Evolutionary conservation across 345 rosid species (phyloP).

Genomic region (Eucalyptus polybractea): DNA sequence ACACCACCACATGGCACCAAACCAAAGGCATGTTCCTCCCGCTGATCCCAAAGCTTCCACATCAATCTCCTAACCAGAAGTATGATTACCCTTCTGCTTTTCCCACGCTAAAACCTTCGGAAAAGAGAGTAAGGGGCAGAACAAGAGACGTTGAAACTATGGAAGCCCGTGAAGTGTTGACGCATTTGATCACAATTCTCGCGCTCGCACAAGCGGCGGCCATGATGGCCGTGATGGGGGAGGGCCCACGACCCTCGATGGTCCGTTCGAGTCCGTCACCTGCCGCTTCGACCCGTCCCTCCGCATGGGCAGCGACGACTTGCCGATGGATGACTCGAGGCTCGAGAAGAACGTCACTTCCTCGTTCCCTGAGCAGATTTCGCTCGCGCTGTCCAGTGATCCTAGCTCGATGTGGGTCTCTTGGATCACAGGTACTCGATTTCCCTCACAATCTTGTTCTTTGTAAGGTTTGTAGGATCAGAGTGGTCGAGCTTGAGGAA

Average conservation of each 20-base stretch:
- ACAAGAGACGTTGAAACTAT: background rate
- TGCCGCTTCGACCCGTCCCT: constrained; percentile 56
- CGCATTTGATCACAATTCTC: background rate
- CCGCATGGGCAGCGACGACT: constrained; percentile 70
- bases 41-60: background rate
- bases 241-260: constrained; percentile 55
- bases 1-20: background rate
- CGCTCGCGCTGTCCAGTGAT: constrained; percentile 43
- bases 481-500: background rate
- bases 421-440: constrained; percentile 68
- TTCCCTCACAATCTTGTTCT: background rate
- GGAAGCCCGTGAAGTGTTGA: background rate
- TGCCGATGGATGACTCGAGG: constrained; percentile 58
- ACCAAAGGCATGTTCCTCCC: background rate
- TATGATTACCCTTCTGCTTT: background rate
- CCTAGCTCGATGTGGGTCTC: constrained; percentile 85
- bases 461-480: background rate
- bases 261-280: constrained; percentile 60
- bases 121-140: background rate
- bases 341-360: constrained; percentile 45
- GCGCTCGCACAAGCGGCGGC: background rate
- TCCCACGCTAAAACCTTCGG: background rate
- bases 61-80: background rate
- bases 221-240: background rate
- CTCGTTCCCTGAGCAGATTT: constrained; percentile 54